Percentiles rank a stretch among this genome's conserved stretches.
Conservation (phyloP, 768 basidiomycete species). For the Mycena crocata region DNA sequence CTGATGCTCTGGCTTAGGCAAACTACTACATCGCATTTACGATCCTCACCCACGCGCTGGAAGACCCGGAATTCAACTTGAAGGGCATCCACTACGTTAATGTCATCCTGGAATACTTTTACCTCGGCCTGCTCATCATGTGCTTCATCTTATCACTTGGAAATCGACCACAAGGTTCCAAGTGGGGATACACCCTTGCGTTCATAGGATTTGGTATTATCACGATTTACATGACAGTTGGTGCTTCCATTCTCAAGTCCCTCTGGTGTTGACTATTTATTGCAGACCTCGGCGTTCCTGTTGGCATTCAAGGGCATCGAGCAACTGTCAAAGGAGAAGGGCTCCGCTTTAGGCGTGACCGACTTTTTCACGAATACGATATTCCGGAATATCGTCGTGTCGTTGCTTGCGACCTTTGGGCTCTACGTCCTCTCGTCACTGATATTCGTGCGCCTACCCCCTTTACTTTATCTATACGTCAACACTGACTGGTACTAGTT, state of each 20-base stretch:
- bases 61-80: constrained; percentile 68
- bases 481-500: constrained; percentile 59
- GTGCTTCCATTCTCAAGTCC: constrained; percentile 33
- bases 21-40: constrained; percentile 93
- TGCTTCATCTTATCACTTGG: constrained; percentile 92
- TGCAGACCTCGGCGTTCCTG: constrained; percentile 79
- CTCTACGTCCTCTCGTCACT: constrained; percentile 87
- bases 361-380: constrained; percentile 83
- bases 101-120: constrained; percentile 84
- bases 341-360: constrained; percentile 60
- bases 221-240: constrained; percentile 96
- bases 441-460: constrained; percentile 76
- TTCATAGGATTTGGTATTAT: constrained; percentile 91
- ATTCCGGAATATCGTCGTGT: constrained; percentile 89
- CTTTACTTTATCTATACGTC: background rate
- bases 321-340: constrained; percentile 59
- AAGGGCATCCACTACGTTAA: constrained; percentile 79
- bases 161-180: constrained; percentile 92
- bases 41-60: constrained; percentile 81
- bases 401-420: constrained; percentile 88
- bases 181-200: constrained; percentile 86
- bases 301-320: constrained; percentile 87
- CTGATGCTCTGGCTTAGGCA: constrained; percentile 56
- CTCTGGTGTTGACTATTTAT: constrained; percentile 3
- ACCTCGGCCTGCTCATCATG: constrained; percentile 86